Evolutionary conservation across 1,139 yeast genomes (phyloP), one percentile per base, ranked within the genome.

Genomic region (Suhomyces bokatorum): DNA sequence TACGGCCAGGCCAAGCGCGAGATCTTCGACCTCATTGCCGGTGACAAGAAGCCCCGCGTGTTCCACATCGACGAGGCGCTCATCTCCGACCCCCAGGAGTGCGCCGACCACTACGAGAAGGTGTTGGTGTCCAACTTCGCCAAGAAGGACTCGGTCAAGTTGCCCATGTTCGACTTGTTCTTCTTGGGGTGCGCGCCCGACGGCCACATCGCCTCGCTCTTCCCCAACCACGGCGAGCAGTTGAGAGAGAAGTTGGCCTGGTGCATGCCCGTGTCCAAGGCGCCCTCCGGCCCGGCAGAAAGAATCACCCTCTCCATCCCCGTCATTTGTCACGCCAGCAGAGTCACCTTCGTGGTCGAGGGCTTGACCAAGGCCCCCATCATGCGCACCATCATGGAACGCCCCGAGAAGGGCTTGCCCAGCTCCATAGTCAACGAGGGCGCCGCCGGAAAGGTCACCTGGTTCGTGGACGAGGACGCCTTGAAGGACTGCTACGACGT

Each of bases 401-500:
- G 97, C 59, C 97, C 98, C 4, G 99, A 93, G 60, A 90, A 90
- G 69, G 97, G 97, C 1, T 77, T 93, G 52, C 99, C 99, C 20
- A 87, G 95, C 50, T 84, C 95, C 49, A 85, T 93, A 46, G 97
- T 93, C 50, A 91, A 91, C 63, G 98, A 90, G 66, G 89, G 90
- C 30, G 97, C 97, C 22, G 97, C 96, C 2, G 98, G 98, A 28
- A 87, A 87, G 68, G 97, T 93, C 9, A 81, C 93, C 14, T 93
- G 99, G 99, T 93, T 93, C 72, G 98, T 93, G 37, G 99, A 93
- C 66, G 89, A 89, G 59, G 97, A 87, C 56, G 98, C 99, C 7
- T 78, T 93, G 56, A 82, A 84, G 47, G 97, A 91, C 57, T 85
- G 87, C 49, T 82, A 81, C 61, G 79, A 74, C 50, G 79, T 85